Base-by-base conservation (phyloP, 352 stramenopile species). In the Elongisporangium senticosum region DNA sequence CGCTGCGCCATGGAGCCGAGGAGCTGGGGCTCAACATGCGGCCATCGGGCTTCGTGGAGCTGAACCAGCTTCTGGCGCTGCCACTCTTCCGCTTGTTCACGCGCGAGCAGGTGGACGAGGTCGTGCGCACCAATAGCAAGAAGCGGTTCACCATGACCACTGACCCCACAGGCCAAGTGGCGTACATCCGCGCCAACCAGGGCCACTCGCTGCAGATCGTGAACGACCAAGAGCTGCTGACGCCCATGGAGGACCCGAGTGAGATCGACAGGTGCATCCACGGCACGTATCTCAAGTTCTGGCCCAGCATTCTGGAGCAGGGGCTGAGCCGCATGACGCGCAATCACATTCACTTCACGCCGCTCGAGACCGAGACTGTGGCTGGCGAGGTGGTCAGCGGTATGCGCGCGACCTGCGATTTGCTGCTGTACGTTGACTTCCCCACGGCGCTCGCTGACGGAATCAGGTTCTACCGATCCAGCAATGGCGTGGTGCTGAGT, bases 261-360 rank as follows among this genome's bases (percentile, higher is more conserved):
- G 70, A 71, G 20, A 49, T 93, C 15, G 26, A 57, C 2, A 65
- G 71, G 17, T 95, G 83, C 56, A 85, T 95, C 51, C 86, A 95
- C 61, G 86, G 86, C 50, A 93, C 86, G 53, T 95, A 93, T 58
- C 20, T 67, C 13, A 71, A 79, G 24, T 77, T 77, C 51, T 95
- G 86, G 86, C 67, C 73, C 5, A 85, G 77, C 43, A 95, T 95
- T 39, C 61, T 65, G 47, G 59, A 65, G 14, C 61, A 58, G 0
- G 87, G 87, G 0, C 59, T 96, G 5, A 86, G 64, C 19, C 85
- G 84, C 17, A 96, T 96, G 87, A 64, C 70, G 56, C 71, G 87
- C 5, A 96, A 96, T 54, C 87, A 96, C 55, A 91, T 96, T 22
- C 87, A 96, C 61, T 90, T 95, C 59, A 78, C 85, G 13, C 66